Conservation (phyloP, 202 grass and related monocot species). For the Eragrostis tef region DNA sequence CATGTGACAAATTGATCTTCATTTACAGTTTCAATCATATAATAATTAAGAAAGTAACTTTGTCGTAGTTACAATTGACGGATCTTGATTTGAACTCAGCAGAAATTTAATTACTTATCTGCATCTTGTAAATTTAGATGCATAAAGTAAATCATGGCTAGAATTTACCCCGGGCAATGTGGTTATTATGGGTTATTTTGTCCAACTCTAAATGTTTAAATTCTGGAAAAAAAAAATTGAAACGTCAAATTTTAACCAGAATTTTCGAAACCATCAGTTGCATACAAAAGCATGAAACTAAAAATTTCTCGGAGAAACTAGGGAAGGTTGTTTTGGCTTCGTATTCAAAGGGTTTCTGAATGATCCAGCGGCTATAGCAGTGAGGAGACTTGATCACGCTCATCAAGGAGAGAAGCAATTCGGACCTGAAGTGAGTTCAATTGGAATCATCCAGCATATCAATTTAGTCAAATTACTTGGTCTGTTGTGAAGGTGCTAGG, state of each 20-base stretch:
- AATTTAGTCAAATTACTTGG: constrained; percentile 19
- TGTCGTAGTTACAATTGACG: too few relatives aligned
- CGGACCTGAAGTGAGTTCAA: constrained; percentile 1
- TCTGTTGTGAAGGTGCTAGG: background rate
- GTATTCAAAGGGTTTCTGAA: background rate
- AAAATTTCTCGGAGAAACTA: constrained; percentile 12
- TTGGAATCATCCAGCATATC: constrained; percentile 19
- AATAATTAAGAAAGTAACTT: too few relatives aligned
- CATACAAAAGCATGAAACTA: background rate
- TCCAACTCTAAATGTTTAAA: too few relatives aligned
- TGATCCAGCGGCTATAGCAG: background rate
- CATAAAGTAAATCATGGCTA: too few relatives aligned
- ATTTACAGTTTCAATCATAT: background rate
- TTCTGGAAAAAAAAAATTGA: too few relatives aligned
- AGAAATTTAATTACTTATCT: too few relatives aligned
- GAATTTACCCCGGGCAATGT: too few relatives aligned
- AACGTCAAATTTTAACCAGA: too few relatives aligned
- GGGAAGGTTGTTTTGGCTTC: background rate
- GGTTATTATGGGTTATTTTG: too few relatives aligned
- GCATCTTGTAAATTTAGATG: too few relatives aligned
- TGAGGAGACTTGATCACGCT: background rate
- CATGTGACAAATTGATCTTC: background rate
- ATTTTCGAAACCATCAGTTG: too few relatives aligned
- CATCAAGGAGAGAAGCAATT: constrained; percentile 25
- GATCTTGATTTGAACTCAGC: too few relatives aligned